Evolutionary conservation across 1,139 yeast genomes (phyloP), one percentile per base, ranked within the genome.

Genomic region (Entelexis paramagnoliae): DNA sequence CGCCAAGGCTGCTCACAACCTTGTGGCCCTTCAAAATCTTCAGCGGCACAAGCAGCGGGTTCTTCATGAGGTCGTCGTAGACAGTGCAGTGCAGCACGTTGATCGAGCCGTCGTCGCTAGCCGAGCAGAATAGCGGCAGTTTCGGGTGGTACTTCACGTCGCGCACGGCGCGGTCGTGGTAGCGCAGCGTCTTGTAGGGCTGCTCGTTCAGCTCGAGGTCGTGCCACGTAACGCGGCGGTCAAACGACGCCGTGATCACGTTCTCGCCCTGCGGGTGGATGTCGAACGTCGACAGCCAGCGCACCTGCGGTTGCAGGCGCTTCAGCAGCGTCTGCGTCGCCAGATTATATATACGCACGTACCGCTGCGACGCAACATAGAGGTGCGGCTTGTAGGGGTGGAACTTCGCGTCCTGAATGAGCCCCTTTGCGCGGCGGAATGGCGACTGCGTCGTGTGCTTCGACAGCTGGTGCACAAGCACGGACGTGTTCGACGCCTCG

Each of bases 361-460:
- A 86, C 64, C 97, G 78, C 71, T 91, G 98, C 10, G 96, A 85
- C 60, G 94, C 91, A 48, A 93, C 97, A 64, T 86, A 85, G 58
- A 91, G 75, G 65, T 87, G 94, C 19, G 99, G 98, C 64, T 86
- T 82, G 71, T 86, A 82, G 26, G 99, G 98, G 69, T 91, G 99
- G 79, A 91, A 91, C 68, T 83, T 84, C 58, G 96, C 96, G 66
- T 87, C 95, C 81, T 88, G 88, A 45, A 89, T 82, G 57, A 89
- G 82, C 58, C 99, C 99, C 72, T 86, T 86, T 36, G 95, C 79
- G 68, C 87, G 87, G 62, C 81, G 78, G 77, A 91, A 91, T 58
- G 99, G 99, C 17, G 96, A 85, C 71, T 91, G 99, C n/a, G 97
- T 83, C 57, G 83, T 76, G 72, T 91, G 98, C 69, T 88, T 88